Conservation (phyloP, 2,329 filamentous ascomycete species). For the Cladosporium velox region DNA sequence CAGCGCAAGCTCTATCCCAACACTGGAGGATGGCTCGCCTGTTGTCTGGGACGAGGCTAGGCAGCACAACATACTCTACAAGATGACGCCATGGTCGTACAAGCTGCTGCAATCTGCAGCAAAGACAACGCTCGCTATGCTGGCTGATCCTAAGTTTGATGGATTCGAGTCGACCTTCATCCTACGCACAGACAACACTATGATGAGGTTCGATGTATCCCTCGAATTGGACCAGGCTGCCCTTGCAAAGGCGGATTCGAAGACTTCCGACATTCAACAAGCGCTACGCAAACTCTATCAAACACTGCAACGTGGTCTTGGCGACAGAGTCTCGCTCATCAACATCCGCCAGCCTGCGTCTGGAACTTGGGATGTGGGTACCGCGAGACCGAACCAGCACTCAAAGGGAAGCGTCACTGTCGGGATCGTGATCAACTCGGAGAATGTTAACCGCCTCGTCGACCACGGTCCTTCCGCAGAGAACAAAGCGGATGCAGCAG, state of each 20-base stretch:
- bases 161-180: constrained; percentile 89
- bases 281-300: constrained; percentile 58
- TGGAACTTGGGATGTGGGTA: constrained; percentile 41
- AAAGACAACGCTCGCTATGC: constrained; percentile 68
- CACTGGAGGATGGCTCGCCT: constrained; percentile 52
- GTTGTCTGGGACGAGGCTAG: constrained; percentile 76
- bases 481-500: constrained; percentile 76
- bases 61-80: constrained; percentile 81
- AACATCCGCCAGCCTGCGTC: constrained; percentile 40
- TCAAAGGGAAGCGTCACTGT: constrained; percentile 55
- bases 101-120: constrained; percentile 72
- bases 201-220: constrained; percentile 58
- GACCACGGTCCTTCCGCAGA: constrained; percentile 88
- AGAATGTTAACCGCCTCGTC: constrained; percentile 72
- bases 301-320: constrained; percentile 69
- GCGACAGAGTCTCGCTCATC: constrained; percentile 71
- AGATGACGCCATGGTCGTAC: constrained; percentile 88
- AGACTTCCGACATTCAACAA: constrained; percentile 33
- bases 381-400: constrained; percentile 27
- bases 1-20: constrained; percentile 37
- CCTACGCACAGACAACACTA: constrained; percentile 53
- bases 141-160: constrained; percentile 72
- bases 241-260: constrained; percentile 27
- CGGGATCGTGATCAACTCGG: constrained; percentile 71
- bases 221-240: constrained; percentile 43